Percentiles rank a stretch among this genome's conserved stretches.
Conservation (phyloP, 441 rosid genomes). For the Omphalea diandra region DNA sequence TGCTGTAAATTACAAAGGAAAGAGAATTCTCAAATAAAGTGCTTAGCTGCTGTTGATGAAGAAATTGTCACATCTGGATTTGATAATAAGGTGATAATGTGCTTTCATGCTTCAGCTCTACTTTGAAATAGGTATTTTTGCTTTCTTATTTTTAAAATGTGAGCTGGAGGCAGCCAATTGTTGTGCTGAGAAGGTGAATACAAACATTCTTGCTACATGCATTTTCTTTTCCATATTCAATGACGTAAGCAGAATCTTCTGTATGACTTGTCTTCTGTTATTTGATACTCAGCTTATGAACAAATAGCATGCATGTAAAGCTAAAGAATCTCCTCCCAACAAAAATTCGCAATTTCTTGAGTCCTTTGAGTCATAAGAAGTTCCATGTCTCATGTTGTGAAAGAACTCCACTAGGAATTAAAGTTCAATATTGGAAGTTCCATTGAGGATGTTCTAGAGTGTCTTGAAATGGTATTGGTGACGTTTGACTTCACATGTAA, state of each 20-base stretch:
- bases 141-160: neutral
- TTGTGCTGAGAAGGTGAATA: neutral
- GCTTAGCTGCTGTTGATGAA: slow-evolving; percentile 75
- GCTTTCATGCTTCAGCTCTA: slow-evolving; percentile 1
- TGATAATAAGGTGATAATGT: slow-evolving; percentile 69
- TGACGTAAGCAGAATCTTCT: neutral
- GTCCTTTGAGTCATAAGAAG: neutral
- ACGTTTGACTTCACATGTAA: neutral
- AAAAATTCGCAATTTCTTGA: neutral
- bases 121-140: neutral
- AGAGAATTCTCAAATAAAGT: slow-evolving; percentile 82
- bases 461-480: neutral
- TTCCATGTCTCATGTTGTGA: neutral
- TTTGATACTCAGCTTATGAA: neutral
- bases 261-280: neutral
- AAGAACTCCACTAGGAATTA: neutral
- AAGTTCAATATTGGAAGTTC: neutral
- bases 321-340: neutral
- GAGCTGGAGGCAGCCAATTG: too few relatives aligned
- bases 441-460: neutral
- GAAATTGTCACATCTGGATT: slow-evolving; percentile 86
- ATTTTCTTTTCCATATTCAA: neutral
- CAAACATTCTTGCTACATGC: neutral
- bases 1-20: slow-evolving; percentile 69
- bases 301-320: neutral